Conservation (phyloP, 2,329 filamentous ascomycete genomes). For the Metarhizium anisopliae region DNA sequence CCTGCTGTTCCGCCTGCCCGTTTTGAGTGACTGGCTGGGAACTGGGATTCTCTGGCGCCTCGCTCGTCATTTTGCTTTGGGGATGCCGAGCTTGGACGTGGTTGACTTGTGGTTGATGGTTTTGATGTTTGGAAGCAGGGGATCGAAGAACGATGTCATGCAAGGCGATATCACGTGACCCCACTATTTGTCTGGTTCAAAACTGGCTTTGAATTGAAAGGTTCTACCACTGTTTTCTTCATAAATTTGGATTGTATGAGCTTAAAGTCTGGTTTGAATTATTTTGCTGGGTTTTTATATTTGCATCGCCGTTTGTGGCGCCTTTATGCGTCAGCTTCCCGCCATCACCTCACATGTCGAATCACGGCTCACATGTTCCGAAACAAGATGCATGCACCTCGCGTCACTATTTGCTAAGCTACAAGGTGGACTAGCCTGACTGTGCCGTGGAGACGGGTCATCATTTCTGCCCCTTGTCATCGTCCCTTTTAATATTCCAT, state of each 20-base stretch:
- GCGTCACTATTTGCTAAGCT: not conserved
- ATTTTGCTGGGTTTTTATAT: not conserved
- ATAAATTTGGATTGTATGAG: not conserved
- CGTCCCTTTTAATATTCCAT: not conserved
- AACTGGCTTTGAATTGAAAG: not conserved
- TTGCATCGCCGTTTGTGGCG: not conserved
- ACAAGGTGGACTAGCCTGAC: not conserved
- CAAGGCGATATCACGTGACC: not conserved
- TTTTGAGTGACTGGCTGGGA: slow-evolving; percentile 19
- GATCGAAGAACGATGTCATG: not conserved
- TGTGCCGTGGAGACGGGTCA: not conserved
- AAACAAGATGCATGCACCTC: not conserved
- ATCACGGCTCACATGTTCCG: not conserved
- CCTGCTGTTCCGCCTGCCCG: slow-evolving; percentile 14
- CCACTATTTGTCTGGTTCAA: not conserved
- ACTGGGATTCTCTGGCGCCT: slow-evolving; percentile 24
- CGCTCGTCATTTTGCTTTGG: slow-evolving; percentile 29
- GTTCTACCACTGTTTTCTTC: not conserved
- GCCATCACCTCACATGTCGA: not conserved
- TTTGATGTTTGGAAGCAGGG: not conserved
- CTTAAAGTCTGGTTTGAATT: not conserved
- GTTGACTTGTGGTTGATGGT: not conserved
- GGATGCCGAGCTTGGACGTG: slow-evolving; percentile 3
- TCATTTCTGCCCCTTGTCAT: not conserved
- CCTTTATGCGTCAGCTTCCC: not conserved